Conservation (phyloP, 768 basidiomycete species). For the Gyrodon lividus region DNA sequence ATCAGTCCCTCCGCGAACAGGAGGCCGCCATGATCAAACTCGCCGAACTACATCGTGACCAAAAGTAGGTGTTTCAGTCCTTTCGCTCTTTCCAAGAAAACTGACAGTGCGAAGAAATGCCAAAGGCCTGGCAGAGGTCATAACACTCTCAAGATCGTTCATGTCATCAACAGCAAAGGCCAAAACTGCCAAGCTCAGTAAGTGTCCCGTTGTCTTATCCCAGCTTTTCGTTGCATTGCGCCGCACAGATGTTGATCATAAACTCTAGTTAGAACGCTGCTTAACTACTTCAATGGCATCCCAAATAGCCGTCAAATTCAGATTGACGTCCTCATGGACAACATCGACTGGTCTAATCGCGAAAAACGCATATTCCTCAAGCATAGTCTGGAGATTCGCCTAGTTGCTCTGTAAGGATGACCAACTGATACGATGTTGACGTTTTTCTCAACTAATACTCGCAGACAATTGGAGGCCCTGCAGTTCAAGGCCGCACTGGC, state of each 20-base stretch:
- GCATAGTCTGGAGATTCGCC: conserved; percentile 87
- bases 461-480: conserved; percentile 69
- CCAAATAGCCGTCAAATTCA: conserved; percentile 74
- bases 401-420: conserved; percentile 64
- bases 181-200: conserved; percentile 95
- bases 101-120: conserved; percentile 60
- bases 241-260: background rate
- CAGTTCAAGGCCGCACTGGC: conserved; percentile 77
- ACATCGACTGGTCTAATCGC: conserved; percentile 86
- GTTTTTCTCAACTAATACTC: conserved; percentile 6
- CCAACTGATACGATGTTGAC: background rate
- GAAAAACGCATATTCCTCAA: conserved; percentile 97
- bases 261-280: conserved; percentile 80
- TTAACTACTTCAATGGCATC: conserved; percentile 83
- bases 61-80: conserved; percentile 53
- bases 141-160: conserved; percentile 79
- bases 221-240: background rate
- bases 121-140: conserved; percentile 79
- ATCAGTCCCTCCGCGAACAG: conserved; percentile 71
- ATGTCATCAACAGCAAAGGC: conserved; percentile 96
- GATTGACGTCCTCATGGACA: conserved; percentile 83
- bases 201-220: background rate
- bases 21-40: conserved; percentile 84
- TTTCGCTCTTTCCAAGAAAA: background rate
- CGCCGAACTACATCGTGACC: conserved; percentile 82